Evolutionary conservation across 306 rosid species (phyloP), one percentile per base, ranked within the genome.

Genomic region (Quercus wislizeni): DNA sequence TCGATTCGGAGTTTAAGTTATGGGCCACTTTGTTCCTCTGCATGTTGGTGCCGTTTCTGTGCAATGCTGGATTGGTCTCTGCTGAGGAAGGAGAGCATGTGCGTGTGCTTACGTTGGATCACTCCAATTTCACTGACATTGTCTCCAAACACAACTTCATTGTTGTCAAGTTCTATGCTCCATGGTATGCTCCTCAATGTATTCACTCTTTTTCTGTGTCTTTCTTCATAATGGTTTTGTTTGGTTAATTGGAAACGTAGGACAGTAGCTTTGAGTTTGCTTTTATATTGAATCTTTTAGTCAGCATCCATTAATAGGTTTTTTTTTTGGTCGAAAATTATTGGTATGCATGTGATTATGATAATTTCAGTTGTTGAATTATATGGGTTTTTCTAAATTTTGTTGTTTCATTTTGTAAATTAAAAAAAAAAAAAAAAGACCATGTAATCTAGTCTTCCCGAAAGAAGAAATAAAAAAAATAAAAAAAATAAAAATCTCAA

Each of bases 91-190:
- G 91, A 88, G 98, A 95, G 73, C 87, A 78, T 77, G 99, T 95
- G 73, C 87, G 78, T 77, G 99, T 95, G 2, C 90, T 95, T 77
- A 87, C 97, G n/a, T 76, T 95, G 85, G 98, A 88, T 76, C 86
- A 88, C 79, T 83, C 98, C 46, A 95, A 93, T 83, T 95, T 95
- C 86, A 75, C 86, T 2, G 99, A 91, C 13, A 87, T 86, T 7
- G 20, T 95, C 78, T 73, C 63, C 90, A 95, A 89, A 88, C 92
- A 88, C 83, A 75, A 93, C 57, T 91, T 95, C 90, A 74, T 95
- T 79, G 98, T 93, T 69, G 94, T 93, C 19, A 97, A 95, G 87
- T 95, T 95, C 83, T 92, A 91, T 83, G 97, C 96, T 4, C 99
- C 99, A 0, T 91, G 97, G 98, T 94, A 83, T 31, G 62, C 0